Base-by-base conservation (phyloP, 768 basidiomycete genomes). In the Lyophyllum decastes region DNA sequence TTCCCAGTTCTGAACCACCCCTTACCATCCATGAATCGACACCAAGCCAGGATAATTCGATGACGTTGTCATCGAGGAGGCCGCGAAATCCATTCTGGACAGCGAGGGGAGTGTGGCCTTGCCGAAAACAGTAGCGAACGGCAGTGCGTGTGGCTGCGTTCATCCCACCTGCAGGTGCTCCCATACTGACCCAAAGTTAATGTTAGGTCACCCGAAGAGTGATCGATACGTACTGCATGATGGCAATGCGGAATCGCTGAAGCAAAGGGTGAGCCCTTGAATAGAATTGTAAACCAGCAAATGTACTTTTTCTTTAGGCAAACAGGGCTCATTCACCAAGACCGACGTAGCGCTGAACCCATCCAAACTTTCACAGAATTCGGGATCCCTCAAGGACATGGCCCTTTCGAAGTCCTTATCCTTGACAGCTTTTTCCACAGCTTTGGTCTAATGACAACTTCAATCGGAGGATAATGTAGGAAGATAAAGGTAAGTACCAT, bases 131-230 rank as follows among this genome's bases (percentile, higher is more conserved):
- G 76, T 94, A 98, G 11, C 97, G 89, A 21, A 92, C 94, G 6
- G 93, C 94, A 25, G 95, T 89, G 41, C 96, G 90, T 0, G 94
- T 97, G 0, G 96, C 97, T 1, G 97, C 95, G 69, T 98, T 98
- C 94, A 98, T 98, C 9, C 97, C 97, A 46, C 96, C 96, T 2
- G 97, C 97, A 4, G 97, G 96, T 0, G 97, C 97, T 50, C 97
- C 96, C 68, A 95, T 88, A 67, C 95, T 96, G 63, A 55, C 56
- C 22, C n/a, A 52, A 46, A 24, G 41, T 63, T 33, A 57, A 19
- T 3, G 9, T 35, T 21, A 21, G 35, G 2, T 34, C 8, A 10
- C 11, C 21, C 7, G 24, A 22, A 54, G 12, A 47, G 4, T 47
- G n/a, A 21, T 21, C 27, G n/a, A 12, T n/a, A 71, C 89, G 76